Base-by-base conservation (phyloP, 148 eudicot species). In the Talinum fruticosum region DNA sequence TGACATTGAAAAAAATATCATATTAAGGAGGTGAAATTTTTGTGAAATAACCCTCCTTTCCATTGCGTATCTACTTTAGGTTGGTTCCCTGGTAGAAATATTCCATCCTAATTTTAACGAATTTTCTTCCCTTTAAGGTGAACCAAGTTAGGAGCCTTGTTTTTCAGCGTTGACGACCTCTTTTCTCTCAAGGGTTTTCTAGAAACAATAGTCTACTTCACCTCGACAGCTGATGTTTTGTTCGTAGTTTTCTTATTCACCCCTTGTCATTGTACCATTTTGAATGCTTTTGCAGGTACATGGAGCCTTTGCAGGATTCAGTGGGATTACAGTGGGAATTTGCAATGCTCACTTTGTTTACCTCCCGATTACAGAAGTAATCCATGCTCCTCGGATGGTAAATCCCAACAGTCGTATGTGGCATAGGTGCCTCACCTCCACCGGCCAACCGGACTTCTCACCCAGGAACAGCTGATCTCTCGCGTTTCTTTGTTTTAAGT, bases 381-480 rank as follows among this genome's bases (percentile, higher is more conserved):
- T 87, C 35, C 57, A 76, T 26, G 69, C 85, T 72, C 85, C 87
- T 38, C 79, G 87, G 66, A 79, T 76, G 15, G 87, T 87, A 35
- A 85, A 87, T 47, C 82, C 83, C 24, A 80, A 83, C 57, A 87
- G 89, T 76, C 82, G 89, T 34, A 87, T 87, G 89, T 87, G 89
- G 89, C 89, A 87, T 36, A 54, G 89, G 30, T 87, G 89, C 57
- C 89, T 87, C 71, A 87, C 89, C 54, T 87, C 89, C 69, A 87
- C 87, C 0, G 87, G 89, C 32, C 89, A 87, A 72, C 89, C 89
- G 10, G 89, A 87, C 76, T 87, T 87, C 85, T 84, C 84, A 1
- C 88, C 88, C 24, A 49, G 69, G 53, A 78, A 51, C 14, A 33
- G 61, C 71, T 78, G 75, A 82, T 57, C 70, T 10, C 37, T 13